phyloP scores from a whole-genome alignment of 306 rosid genomes.

The Casuarina cunninghamiana region DNA sequence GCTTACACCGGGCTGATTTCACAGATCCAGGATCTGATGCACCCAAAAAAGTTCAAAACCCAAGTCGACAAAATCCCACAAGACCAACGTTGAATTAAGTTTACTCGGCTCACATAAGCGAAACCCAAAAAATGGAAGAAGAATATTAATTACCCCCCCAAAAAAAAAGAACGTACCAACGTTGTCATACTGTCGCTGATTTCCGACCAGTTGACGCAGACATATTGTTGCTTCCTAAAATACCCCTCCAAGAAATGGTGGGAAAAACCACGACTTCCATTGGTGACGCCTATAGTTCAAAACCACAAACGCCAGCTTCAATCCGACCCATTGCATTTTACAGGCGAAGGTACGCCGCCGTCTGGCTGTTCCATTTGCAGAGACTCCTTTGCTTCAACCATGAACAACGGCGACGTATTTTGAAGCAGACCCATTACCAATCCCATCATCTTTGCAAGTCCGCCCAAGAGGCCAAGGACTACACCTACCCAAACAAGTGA shows the following conservation, averaged over 20 bases:
- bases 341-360: not conserved
- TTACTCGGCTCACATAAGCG: too few species aligned
- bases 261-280: conserved; percentile 24
- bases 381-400: not conserved
- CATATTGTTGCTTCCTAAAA: conserved; percentile 14
- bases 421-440: conserved; percentile 2
- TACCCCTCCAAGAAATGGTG: conserved; percentile 35
- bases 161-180: not conserved
- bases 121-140: not conserved
- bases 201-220: not conserved
- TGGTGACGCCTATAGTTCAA: conserved; percentile 15
- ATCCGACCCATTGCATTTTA: too few species aligned
- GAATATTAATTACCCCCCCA: not conserved
- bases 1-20: not conserved
- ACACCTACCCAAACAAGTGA: not conserved
- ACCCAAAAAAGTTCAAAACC: not conserved
- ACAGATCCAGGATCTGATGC: not conserved
- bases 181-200: not conserved
- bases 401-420: not conserved
- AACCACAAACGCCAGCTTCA: not conserved
- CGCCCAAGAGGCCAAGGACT: not conserved
- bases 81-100: not conserved
- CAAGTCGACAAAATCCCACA: not conserved
- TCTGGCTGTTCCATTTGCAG: not conserved
- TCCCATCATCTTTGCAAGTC: not conserved